These are phyloP conservation scores for Urochloa ruziziensis DNA, from an alignment of 176 grass and related monocot genomes.

Conservation along the genomic window DNA sequence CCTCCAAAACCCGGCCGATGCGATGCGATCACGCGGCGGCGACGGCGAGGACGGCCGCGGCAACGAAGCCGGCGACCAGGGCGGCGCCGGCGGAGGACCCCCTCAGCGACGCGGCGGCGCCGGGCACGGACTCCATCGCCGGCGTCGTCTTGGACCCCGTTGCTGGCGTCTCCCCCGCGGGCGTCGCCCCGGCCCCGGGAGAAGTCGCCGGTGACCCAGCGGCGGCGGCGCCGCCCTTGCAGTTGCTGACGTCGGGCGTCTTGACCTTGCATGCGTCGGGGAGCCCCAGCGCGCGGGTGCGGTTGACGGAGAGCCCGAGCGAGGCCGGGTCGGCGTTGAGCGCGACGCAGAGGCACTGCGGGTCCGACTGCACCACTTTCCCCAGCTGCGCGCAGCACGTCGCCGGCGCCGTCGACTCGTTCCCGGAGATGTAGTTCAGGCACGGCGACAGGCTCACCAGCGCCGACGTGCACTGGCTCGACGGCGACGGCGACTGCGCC, in stretches of 20 bases:
- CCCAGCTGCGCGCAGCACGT: conserved; percentile 70
- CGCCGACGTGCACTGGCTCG: conserved; percentile 48
- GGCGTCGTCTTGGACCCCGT: conserved; percentile 46
- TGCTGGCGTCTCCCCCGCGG: not conserved
- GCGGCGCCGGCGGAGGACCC: not conserved
- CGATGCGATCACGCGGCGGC: conserved; percentile 12
- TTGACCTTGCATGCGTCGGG: conserved; percentile 57
- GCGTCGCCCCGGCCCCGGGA: not conserved
- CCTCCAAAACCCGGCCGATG: too few species aligned
- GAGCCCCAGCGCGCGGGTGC: conserved; percentile 59
- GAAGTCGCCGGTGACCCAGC: not conserved
- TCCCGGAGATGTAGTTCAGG: conserved; percentile 77
- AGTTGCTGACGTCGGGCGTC: conserved; percentile 61
- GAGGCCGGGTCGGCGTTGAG: conserved; percentile 48
- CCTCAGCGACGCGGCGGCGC: not conserved
- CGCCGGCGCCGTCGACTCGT: conserved; percentile 46
- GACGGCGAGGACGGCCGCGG: conserved; percentile 5
- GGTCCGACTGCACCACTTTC: conserved; percentile 50
- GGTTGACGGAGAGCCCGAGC: conserved; percentile 68
- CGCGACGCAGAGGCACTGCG: conserved; percentile 71
- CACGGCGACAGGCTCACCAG: conserved; percentile 69
- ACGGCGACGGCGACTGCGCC: conserved; percentile 33
- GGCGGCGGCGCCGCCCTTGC: conserved; percentile 28
- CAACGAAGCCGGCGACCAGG: not conserved
- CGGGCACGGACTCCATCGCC: not conserved